phyloP scores from a whole-genome alignment of 257 asterid genomes.

The Plantago elongata region DNA sequence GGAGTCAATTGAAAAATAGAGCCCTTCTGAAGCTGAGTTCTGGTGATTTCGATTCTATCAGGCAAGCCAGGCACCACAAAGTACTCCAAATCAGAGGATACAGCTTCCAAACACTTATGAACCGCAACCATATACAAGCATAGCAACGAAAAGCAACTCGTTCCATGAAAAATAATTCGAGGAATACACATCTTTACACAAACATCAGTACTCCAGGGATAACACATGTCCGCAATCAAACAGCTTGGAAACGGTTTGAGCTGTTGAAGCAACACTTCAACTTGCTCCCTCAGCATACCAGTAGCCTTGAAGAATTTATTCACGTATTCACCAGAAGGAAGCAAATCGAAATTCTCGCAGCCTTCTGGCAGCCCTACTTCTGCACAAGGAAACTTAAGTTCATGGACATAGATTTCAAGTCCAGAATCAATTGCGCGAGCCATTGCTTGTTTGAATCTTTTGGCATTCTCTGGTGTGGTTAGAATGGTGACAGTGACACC shows the following conservation, averaged over 20 bases:
- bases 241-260: conserved; percentile 38
- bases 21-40: conserved; percentile 30
- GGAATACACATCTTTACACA: conserved; percentile 36
- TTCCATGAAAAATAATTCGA: conserved; percentile 41
- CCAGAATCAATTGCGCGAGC: conserved; percentile 29
- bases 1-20: conserved; percentile 9
- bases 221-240: conserved; percentile 33
- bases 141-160: conserved; percentile 30
- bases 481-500: conserved; percentile 37
- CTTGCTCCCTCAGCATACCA: conserved; percentile 30
- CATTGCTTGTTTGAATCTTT: conserved; percentile 18
- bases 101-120: conserved; percentile 4
- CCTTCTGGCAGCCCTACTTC: conserved; percentile 47
- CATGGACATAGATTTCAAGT: conserved; percentile 21
- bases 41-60: conserved; percentile 37
- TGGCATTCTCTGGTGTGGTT: conserved; percentile 36
- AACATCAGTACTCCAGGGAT: conserved; percentile 35
- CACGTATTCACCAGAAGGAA: conserved; percentile 20
- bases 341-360: conserved; percentile 42
- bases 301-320: conserved; percentile 32
- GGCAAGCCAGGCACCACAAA: conserved; percentile 47
- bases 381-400: conserved; percentile 32
- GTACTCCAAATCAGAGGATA: conserved; percentile 27
- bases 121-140: conserved; percentile 5
- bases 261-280: conserved; percentile 30